Evolutionary conservation across 441 rosid species (phyloP), one percentile per base, ranked within the genome.

Genomic region (Gossypium schwendimanii): DNA sequence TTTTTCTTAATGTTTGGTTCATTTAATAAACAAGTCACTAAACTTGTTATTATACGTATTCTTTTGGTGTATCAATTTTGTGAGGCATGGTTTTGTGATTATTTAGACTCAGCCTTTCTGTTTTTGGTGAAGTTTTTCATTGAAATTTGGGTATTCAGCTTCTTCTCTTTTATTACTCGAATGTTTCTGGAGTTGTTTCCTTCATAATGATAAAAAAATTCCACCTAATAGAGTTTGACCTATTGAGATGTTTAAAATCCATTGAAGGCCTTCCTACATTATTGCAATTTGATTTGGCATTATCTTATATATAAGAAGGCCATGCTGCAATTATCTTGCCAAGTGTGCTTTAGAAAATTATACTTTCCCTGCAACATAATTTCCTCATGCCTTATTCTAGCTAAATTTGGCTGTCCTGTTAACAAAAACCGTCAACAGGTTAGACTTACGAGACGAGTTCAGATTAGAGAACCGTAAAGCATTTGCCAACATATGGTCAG

Each of bases 401-500:
- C 53, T 41, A 63, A 62, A 41, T 63, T 41, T 41, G 44, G 50
- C 3, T 63, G 69, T 41, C 5, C 28, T 65, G 36, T 65, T 6
- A 63, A 44, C 7, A 23, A 65, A 44, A 21, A 44, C 14, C 66
- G 78, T 84, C 21, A 77, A 79, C 88, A 94, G 97, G 80, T 87
- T 94, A 82, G 94, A 92, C 82, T 78, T 94, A 77, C 83, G 88
- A 71, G 99, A 94, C 23, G 91, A 94, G 67, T 84, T 86, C 89
- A 88, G 96, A 79, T 78, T 92, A 82, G 96, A 91, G 78, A 95
- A 95, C 78, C 88, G 95, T 69, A 88, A 76, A 80, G 87, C 96
- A 75, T 95, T 92, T 86, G 98, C 97, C 70, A 94, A 91, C 82
- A 88, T 94, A 79, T 94, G 91, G 97, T 92, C 97, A 3, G 97